A percentile compares a stretch with the other conserved stretches of the same genome.
Evolutionary conservation across 2,329 filamentous ascomycete species (phyloP).

Genomic region (Microcyclospora tardicrescens): DNA sequence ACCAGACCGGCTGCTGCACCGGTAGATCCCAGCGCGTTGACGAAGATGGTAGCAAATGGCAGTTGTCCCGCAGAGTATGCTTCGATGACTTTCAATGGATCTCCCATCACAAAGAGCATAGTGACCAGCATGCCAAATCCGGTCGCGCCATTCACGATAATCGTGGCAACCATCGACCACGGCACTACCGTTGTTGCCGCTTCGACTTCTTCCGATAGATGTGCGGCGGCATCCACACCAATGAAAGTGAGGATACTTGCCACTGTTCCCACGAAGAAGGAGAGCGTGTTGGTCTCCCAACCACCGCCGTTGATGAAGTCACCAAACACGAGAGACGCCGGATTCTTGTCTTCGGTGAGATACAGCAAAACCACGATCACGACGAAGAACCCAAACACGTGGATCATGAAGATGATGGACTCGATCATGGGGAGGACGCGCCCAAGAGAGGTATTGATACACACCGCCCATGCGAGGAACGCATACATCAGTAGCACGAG

Average conservation of each 20-base stretch:
- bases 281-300: constrained; percentile 4
- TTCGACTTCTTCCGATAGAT: constrained; percentile 11
- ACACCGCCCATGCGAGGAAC: constrained; percentile 21
- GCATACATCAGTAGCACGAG: constrained; percentile 36
- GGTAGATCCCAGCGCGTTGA: not conserved
- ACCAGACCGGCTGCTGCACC: constrained; percentile 1
- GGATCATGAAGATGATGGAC: constrained; percentile 30
- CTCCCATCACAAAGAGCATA: constrained; percentile 19
- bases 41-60: constrained; percentile 4
- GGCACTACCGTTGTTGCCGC: constrained; percentile 7
- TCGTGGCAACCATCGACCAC: constrained; percentile 4
- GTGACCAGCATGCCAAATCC: constrained; percentile 12
- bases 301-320: constrained; percentile 7
- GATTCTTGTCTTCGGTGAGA: constrained; percentile 4
- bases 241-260: constrained; percentile 1
- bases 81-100: not conserved
- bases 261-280: constrained; percentile 25
- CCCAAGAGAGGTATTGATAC: constrained; percentile 33
- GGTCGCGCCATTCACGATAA: constrained; percentile 6
- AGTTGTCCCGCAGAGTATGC: not conserved
- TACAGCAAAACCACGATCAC: constrained; percentile 8
- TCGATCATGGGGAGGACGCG: constrained; percentile 35
- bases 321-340: constrained; percentile 13
- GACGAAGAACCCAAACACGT: constrained; percentile 10
- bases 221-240: constrained; percentile 4